Evolutionary conservation across 2,329 filamentous ascomycete species (phyloP), one percentile per base, ranked within the genome.

Genomic region (Cercospora berteroae): DNA sequence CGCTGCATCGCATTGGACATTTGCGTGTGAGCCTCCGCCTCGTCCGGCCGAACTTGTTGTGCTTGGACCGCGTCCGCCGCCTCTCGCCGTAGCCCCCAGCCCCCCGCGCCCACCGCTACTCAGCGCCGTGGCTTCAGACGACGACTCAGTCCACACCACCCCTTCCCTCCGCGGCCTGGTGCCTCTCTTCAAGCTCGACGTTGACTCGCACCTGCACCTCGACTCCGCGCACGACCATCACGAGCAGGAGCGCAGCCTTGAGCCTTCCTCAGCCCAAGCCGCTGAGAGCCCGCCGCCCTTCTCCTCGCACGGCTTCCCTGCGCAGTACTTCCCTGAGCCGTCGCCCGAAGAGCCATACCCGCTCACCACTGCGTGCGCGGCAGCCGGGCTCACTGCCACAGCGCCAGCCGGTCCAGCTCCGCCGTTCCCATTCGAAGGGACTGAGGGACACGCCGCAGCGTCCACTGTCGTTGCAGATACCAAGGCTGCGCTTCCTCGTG

Each of bases 401-500:
- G 82, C 83, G 71, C 75, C 75, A 5, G 63, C 69, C 36, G 75
- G 70, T 42, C 80, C 85, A 59, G 81, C 83, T 67, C 82, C 85
- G 60, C 82, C 83, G 63, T 81, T 67, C 12, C 61, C 52, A 16
- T 65, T 83, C 67, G 80, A 83, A 65, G 75, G 77, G 65, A 69
- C 72, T 13, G 69, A 71, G 52, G 65, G 69, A 9, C 67, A 68
- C 70, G 83, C 84, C 73, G 81, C 83, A 50, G 83, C 84, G 65
- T 83, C 83, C 36, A 81, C 80, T 63, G 82, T 85, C 72, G 82
- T 86, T 74, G 87, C 88, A 72, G 92, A 96, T 78, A 94, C 92
- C 76, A 96, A 97, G 81, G 89, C 90, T 75, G 91, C 89, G 61
- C 88, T 96, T 76, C 90, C 92, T n/a, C 85, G 83, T 74, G 93